phyloP scores from a whole-genome alignment of 306 rosid species.

The Macrotyloma uniflorum region DNA sequence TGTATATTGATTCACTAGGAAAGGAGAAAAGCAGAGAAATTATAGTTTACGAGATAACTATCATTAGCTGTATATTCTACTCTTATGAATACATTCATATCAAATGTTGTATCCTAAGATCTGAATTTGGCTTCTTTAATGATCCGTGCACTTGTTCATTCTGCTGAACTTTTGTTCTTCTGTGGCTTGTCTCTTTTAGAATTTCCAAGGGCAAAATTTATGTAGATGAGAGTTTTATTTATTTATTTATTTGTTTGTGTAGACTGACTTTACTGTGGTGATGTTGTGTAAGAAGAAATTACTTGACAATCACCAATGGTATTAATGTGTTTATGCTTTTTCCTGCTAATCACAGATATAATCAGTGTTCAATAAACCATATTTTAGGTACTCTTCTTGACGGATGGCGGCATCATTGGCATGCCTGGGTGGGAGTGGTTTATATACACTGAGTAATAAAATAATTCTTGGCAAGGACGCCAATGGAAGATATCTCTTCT shows the following conservation, averaged over 20 bases:
- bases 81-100: not conserved
- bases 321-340: not conserved
- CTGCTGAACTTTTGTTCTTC: not conserved
- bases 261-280: not conserved
- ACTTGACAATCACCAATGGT: constrained; percentile 2
- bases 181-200: not conserved
- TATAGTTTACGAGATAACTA: not conserved
- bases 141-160: constrained; percentile 9
- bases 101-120: not conserved
- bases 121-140: constrained; percentile 31
- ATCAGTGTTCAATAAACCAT: not conserved
- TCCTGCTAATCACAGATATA: constrained; percentile 1
- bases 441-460: constrained; percentile 56
- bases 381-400: constrained; percentile 19
- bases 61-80: not conserved
- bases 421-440: constrained; percentile 76
- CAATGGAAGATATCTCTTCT: constrained; percentile 51
- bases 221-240: not conserved
- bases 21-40: not conserved
- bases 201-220: not conserved
- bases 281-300: not conserved
- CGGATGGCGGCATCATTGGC: constrained; percentile 83
- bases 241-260: not conserved
- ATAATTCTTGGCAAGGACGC: constrained; percentile 57
- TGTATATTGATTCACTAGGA: constrained; percentile 3